Conservation (phyloP, 2,329 filamentous ascomycete species). For the Curvularia spicifera region DNA sequence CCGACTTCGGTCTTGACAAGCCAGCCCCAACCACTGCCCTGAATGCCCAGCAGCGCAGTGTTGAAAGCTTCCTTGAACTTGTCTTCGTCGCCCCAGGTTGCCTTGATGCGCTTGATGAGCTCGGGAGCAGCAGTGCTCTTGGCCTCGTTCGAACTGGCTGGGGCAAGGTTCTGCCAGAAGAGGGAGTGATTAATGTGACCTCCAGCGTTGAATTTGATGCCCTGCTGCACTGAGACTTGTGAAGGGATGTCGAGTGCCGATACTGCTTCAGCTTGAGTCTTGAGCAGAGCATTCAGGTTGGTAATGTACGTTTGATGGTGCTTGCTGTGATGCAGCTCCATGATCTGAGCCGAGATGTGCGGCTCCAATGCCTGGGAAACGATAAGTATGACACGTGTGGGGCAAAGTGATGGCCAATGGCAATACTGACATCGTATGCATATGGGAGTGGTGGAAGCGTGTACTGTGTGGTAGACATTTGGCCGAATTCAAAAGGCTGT, state of each 20-base stretch:
- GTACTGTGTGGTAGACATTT: slow-evolving; percentile 56
- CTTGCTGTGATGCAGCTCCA: slow-evolving; percentile 80
- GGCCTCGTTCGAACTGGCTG: slow-evolving; percentile 64
- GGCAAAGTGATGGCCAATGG: not conserved
- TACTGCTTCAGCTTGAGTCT: slow-evolving; percentile 64
- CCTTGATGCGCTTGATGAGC: slow-evolving; percentile 66
- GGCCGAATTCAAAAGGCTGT: slow-evolving; percentile 45
- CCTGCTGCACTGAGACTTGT: slow-evolving; percentile 71
- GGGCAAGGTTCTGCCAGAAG: slow-evolving; percentile 86
- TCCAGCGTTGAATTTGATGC: slow-evolving; percentile 86
- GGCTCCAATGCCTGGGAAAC: slow-evolving; percentile 69
- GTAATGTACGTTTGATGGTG: slow-evolving; percentile 81
- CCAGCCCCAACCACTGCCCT: slow-evolving; percentile 91
- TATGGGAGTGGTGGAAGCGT: slow-evolving; percentile 71
- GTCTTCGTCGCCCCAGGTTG: slow-evolving; percentile 72
- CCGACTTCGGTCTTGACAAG: slow-evolving; percentile 71
- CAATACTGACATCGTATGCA: slow-evolving; percentile 68
- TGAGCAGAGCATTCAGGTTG: slow-evolving; percentile 72
- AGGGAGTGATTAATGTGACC: slow-evolving; percentile 93
- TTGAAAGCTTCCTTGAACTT: slow-evolving; percentile 71
- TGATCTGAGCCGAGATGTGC: slow-evolving; percentile 77
- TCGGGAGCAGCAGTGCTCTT: slow-evolving; percentile 62
- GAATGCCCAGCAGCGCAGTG: slow-evolving; percentile 70
- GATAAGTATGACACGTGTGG: slow-evolving; percentile 14
- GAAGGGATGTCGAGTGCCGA: slow-evolving; percentile 64